These are phyloP conservation scores for Solanum rostratum DNA, from an alignment of 257 asterid species.

Conservation along the genomic window DNA sequence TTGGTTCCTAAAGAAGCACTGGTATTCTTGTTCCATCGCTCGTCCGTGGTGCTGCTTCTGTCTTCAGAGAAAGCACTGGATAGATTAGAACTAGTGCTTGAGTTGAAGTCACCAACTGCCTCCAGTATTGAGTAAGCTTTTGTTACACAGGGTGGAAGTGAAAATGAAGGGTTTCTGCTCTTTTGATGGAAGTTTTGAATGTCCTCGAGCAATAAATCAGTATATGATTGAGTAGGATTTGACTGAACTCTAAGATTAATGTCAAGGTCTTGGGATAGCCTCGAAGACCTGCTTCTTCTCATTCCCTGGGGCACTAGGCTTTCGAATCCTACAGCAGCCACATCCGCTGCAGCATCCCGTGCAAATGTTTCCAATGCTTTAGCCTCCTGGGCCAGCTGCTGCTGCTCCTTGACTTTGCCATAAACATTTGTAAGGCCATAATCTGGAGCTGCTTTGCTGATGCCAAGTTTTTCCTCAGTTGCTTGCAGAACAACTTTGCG, in stretches of 20 bases:
- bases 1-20: neutral
- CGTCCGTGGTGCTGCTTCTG: constrained; percentile 13
- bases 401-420: constrained; percentile 23
- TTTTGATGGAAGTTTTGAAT: constrained; percentile 94
- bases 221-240: constrained; percentile 50
- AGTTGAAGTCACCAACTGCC: constrained; percentile 92
- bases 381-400: neutral
- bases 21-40: constrained; percentile 16
- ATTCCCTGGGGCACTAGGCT: constrained; percentile 15
- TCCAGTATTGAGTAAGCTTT: constrained; percentile 83
- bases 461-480: neutral
- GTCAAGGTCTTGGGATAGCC: constrained; percentile 65
- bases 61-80: constrained; percentile 26
- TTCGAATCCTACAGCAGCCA: constrained; percentile 30
- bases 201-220: constrained; percentile 76
- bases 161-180: constrained; percentile 25
- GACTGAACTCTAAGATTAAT: constrained; percentile 34
- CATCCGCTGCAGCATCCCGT: constrained; percentile 26
- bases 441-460: constrained; percentile 5
- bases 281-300: constrained; percentile 64
- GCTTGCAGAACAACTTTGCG: constrained; percentile 3
- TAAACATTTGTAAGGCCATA: neutral
- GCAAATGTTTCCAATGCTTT: neutral
- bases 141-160: constrained; percentile 68
- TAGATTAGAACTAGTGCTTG: constrained; percentile 40